These are phyloP conservation scores for Teunomyces kruisii DNA, from an alignment of 805 yeast species.

Conservation along the genomic window DNA sequence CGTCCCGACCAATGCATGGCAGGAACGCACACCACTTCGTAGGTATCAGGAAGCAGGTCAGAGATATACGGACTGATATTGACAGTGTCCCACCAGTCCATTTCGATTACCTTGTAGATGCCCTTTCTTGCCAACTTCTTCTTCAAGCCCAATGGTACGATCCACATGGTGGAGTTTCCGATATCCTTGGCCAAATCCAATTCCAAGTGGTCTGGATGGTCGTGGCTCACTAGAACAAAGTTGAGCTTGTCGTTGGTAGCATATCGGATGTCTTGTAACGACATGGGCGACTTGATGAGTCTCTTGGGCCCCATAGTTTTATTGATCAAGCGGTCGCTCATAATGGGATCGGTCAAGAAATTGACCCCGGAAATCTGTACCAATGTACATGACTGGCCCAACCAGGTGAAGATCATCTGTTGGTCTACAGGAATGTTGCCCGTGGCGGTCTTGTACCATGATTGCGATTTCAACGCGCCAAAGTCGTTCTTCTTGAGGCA, in stretches of 20 bases:
- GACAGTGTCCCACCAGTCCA: constrained; percentile 87
- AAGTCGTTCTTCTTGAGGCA: constrained; percentile 23
- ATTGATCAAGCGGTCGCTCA: constrained; percentile 62
- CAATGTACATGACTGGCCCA: constrained; percentile 87
- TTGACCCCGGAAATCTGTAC: constrained; percentile 71
- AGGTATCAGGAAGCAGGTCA: constrained; percentile 44
- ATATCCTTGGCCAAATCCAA: constrained; percentile 49
- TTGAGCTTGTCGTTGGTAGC: constrained; percentile 59
- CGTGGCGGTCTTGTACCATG: constrained; percentile 3
- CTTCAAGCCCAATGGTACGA: constrained; percentile 81
- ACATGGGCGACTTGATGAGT: constrained; percentile 74
- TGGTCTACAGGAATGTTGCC: constrained; percentile 34
- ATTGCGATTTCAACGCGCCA: constrained; percentile 3
- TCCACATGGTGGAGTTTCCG: constrained; percentile 70
- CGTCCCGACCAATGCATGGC: constrained; percentile 98
- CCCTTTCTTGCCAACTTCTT: constrained; percentile 59
- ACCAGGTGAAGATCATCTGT: constrained; percentile 77
- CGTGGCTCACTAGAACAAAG: constrained; percentile 81
- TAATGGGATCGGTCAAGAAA: constrained; percentile 83
- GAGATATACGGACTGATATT: constrained; percentile 39
- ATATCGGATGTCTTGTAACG: constrained; percentile 49
- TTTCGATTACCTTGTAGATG: constrained; percentile 61
- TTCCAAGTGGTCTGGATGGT: constrained; percentile 95
- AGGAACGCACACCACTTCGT: constrained; percentile 85
- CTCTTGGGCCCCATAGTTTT: constrained; percentile 78